Evolutionary conservation across 345 rosid genomes (phyloP).

Genomic region (Camelina neglecta): DNA sequence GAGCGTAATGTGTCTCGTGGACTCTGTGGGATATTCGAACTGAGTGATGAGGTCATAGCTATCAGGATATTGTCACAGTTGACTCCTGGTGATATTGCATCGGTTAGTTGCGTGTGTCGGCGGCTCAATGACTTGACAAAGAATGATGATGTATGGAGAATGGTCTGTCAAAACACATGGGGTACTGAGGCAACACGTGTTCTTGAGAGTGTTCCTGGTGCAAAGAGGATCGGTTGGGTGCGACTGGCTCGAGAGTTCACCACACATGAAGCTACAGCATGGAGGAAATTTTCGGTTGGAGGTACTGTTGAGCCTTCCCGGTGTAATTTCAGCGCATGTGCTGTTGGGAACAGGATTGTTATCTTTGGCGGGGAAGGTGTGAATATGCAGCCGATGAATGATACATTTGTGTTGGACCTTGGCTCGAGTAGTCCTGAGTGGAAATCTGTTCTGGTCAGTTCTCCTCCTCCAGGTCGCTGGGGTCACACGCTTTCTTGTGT

Average conservation of each 20-base stretch:
- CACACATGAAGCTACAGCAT: slow-evolving; percentile 86
- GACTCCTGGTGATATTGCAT: slow-evolving; percentile 91
- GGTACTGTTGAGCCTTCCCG: slow-evolving; percentile 91
- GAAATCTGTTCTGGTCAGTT: slow-evolving; percentile 87
- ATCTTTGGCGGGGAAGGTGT: slow-evolving; percentile 96
- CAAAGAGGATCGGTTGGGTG: slow-evolving; percentile 89
- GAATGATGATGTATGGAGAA: slow-evolving; percentile 92
- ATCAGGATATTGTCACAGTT: slow-evolving; percentile 71
- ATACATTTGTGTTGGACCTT: slow-evolving; percentile 86
- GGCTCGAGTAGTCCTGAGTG: slow-evolving; percentile 83
- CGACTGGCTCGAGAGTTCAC: slow-evolving; percentile 85
- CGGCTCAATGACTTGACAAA: slow-evolving; percentile 68
- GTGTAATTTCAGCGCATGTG: slow-evolving; percentile 94
- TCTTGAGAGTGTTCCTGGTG: slow-evolving; percentile 83
- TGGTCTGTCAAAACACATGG: slow-evolving; percentile 97
- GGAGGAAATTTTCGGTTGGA: slow-evolving; percentile 93
- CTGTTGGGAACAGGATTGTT: slow-evolving; percentile 87
- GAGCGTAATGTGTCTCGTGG: slow-evolving; percentile 73
- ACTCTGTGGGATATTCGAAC: slow-evolving; percentile 66
- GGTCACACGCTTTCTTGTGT: slow-evolving; percentile 94
- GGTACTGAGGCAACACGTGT: slow-evolving; percentile 83
- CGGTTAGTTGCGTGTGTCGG: slow-evolving; percentile 75
- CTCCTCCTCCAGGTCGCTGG: slow-evolving; percentile 98
- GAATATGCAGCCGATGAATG: slow-evolving; percentile 97
- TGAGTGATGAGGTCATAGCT: slow-evolving; percentile 84